Evolutionary conservation across 2,329 filamentous ascomycete genomes (phyloP).

Genomic region (Fusarium sublunatum): DNA sequence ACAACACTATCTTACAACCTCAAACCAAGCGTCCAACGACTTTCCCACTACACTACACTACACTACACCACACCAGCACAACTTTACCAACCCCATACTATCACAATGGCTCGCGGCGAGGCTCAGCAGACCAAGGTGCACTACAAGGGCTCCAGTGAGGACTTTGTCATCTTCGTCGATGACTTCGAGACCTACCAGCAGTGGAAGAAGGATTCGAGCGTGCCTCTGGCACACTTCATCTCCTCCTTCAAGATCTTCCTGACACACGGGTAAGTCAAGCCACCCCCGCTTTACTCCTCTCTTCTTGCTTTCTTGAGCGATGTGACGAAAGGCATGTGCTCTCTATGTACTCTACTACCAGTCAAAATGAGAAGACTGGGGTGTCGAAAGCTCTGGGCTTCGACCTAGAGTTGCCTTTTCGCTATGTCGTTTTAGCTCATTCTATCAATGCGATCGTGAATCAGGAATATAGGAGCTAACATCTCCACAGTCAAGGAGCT

Average conservation of each 20-base stretch:
- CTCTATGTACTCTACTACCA: not conserved
- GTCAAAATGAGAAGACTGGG: not conserved
- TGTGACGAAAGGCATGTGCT: not conserved
- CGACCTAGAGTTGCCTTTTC: not conserved
- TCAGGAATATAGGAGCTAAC: constrained; percentile 23
- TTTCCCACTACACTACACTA: constrained; percentile 10
- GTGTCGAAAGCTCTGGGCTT: not conserved
- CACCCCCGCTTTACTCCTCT: constrained; percentile 24
- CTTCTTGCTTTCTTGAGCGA: not conserved
- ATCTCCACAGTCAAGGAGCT: constrained; percentile 75
- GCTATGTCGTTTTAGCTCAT: too few relatives aligned
- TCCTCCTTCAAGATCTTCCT: constrained; percentile 89
- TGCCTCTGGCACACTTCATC: constrained; percentile 86
- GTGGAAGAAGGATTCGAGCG: constrained; percentile 83
- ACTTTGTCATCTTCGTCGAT: constrained; percentile 71
- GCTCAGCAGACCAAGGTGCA: constrained; percentile 79
- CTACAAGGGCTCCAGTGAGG: constrained; percentile 77
- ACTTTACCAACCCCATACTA: constrained; percentile 32
- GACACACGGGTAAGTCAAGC: constrained; percentile 81
- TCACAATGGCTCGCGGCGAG: constrained; percentile 78
- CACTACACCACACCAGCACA: constrained; percentile 21
- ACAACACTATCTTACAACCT: constrained; percentile 2
- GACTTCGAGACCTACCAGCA: constrained; percentile 74
- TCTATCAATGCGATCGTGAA: not conserved
- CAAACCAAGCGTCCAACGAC: constrained; percentile 16